These are phyloP conservation scores for Starmera quercuum DNA, from an alignment of 805 yeast species.

Conservation along the genomic window DNA sequence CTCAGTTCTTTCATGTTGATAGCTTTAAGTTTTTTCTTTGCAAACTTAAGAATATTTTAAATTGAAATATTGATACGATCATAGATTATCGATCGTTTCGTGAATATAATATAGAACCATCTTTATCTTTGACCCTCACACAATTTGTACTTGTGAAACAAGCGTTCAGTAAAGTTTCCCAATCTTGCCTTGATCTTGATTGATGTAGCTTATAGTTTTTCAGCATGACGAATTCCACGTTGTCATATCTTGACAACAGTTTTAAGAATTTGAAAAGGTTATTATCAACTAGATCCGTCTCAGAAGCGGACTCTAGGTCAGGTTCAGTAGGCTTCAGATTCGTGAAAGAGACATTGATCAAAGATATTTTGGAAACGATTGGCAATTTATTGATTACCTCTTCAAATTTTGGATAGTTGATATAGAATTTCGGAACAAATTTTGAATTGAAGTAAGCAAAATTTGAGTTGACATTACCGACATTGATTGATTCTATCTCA, in stretches of 20 bases:
- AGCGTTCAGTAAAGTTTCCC: slow-evolving; percentile 28
- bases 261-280: slow-evolving; percentile 27
- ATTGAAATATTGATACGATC: background rate
- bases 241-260: slow-evolving; percentile 21
- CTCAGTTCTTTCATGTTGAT: no score
- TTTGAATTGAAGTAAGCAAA: slow-evolving; percentile 18
- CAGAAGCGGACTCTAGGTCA: slow-evolving; percentile 19
- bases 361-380: slow-evolving; percentile 7
- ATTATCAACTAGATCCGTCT: slow-evolving; percentile 25
- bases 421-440: slow-evolving; percentile 21
- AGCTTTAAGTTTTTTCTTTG: background rate
- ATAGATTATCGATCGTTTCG: slow-evolving; percentile 6
- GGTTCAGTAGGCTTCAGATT: slow-evolving; percentile 18
- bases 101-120: slow-evolving; percentile 35
- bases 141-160: slow-evolving; percentile 26
- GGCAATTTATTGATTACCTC: slow-evolving; percentile 15
- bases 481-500: slow-evolving; percentile 12
- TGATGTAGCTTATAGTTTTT: slow-evolving; percentile 30
- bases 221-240: slow-evolving; percentile 28
- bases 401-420: slow-evolving; percentile 13
- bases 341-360: slow-evolving; percentile 19
- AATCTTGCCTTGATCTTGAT: slow-evolving; percentile 28
- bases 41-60: background rate
- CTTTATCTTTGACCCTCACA: slow-evolving; percentile 27
- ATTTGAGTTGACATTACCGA: slow-evolving; percentile 16